Percentiles rank a stretch among this genome's conserved stretches.
phyloP scores from a whole-genome alignment of 192 early-diverging fungal genomes.

The Gaertneriomyces sp. region DNA sequence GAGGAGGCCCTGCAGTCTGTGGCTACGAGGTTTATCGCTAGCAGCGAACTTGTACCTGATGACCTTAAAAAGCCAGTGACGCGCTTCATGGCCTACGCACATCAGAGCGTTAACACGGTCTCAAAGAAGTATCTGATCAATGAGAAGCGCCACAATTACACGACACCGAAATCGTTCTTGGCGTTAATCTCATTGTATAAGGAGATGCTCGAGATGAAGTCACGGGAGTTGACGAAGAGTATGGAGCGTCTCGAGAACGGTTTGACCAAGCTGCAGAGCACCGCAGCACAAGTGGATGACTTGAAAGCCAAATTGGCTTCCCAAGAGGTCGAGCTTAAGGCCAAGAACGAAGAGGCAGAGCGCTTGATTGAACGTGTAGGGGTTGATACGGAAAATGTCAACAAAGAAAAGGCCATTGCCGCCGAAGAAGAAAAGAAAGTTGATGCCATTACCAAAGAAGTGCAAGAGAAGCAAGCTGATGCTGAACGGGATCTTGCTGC shows the following conservation, averaged over 20 bases:
- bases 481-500: slow-evolving; percentile 59
- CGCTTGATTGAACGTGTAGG: slow-evolving; percentile 59
- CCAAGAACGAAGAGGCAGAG: slow-evolving; percentile 63
- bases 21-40: slow-evolving; percentile 55
- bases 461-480: slow-evolving; percentile 52
- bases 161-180: slow-evolving; percentile 65
- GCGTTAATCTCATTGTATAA: slow-evolving; percentile 58
- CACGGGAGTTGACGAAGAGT: slow-evolving; percentile 52
- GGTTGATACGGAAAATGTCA: slow-evolving; percentile 63
- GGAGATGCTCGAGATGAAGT: slow-evolving; percentile 63
- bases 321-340: slow-evolving; percentile 64
- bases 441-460: slow-evolving; percentile 60
- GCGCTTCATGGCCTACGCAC: slow-evolving; percentile 62
- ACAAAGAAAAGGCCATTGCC: slow-evolving; percentile 66
- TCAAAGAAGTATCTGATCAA: slow-evolving; percentile 62
- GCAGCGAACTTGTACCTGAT: slow-evolving; percentile 53
- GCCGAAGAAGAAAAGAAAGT: slow-evolving; percentile 63
- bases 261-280: slow-evolving; percentile 60
- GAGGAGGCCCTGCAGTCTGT: slow-evolving; percentile 62
- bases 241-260: slow-evolving; percentile 69
- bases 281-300: slow-evolving; percentile 62
- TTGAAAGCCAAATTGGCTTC: slow-evolving; percentile 61
- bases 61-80: slow-evolving; percentile 52
- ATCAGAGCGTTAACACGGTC: slow-evolving; percentile 55
- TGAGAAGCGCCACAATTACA: slow-evolving; percentile 66